Evolutionary conservation across 2,329 filamentous ascomycete genomes (phyloP), one percentile per base, ranked within the genome.

Genomic region (Mycosphaerella sp.): DNA sequence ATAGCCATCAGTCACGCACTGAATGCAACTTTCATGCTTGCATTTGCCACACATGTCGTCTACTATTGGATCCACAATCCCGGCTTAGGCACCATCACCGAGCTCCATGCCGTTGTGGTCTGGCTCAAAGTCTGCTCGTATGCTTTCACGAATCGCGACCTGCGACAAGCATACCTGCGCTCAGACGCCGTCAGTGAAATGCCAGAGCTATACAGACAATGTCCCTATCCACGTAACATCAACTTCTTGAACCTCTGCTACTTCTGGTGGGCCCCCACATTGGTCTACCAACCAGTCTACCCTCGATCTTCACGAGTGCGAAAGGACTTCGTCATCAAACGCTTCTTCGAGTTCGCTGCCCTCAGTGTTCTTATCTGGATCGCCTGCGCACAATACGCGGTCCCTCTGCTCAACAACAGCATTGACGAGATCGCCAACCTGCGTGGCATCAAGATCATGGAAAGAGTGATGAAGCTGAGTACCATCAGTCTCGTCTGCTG

Each of bases 121-220:
- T 96, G 90, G 85, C 79, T 98, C 63, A 98, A 98, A 75, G 90
- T 87, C 28, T 87, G 89, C 58, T 96, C 90, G 0, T 98, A 97
- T 66, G 93, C 91, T 18, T 87, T 97, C 64, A 97, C 93, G 21
- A 98, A 98, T 70, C 84, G 93, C 58, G 93, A 98, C 67, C 80
- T 98, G 30, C 86, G 93, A 36, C 89, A 95, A 66, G 89, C 91
- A 14, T 88, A 89, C 66, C 78, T 97, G 17, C 61, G 66, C 36
- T 62, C 62, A 6, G 87, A 94, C 64, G 87, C 89, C 52, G 78
- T 84, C 44, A 80, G 82, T 41, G 77, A 80, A 18, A 74, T 96
- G 3, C 93, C 93, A 0, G 83, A 87, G 34, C 76, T 97, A 18
- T 98, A 97, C 73, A 75, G 78, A 10, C 67, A 80, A 48, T 95